Conservation (phyloP, 2,329 filamentous ascomycete species). For the Chaetomiaceae sp. region DNA sequence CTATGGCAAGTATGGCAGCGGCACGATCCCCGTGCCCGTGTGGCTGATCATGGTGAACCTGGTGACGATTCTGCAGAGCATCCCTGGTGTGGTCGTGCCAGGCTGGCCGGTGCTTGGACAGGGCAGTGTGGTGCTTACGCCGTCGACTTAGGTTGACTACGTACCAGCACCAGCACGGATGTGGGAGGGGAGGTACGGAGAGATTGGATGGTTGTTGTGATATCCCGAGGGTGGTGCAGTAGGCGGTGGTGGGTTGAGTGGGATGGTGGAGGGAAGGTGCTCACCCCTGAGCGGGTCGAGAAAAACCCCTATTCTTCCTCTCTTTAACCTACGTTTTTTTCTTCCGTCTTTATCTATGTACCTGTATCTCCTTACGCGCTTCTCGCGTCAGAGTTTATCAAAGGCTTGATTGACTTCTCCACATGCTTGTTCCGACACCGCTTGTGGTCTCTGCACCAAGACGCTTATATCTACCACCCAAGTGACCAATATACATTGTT, state of each 20-base stretch:
- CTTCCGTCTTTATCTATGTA: neutral
- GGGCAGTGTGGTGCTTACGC: slow-evolving; percentile 20
- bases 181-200: neutral
- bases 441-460: no score
- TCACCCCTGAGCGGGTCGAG: neutral
- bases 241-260: neutral
- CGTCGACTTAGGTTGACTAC: slow-evolving; percentile 20
- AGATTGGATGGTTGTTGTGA: no score
- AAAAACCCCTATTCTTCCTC: slow-evolving; percentile 3
- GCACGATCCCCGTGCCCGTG: slow-evolving; percentile 23
- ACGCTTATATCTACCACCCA: no score
- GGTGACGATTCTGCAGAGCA: slow-evolving; percentile 26
- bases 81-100: slow-evolving; percentile 23
- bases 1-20: slow-evolving; percentile 25
- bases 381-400: slow-evolving; percentile 5
- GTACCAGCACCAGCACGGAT: no score
- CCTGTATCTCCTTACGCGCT: slow-evolving; percentile 3
- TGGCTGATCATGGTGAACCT: slow-evolving; percentile 28
- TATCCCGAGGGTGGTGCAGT: neutral
- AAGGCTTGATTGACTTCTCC: slow-evolving; percentile 19
- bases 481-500: no score
- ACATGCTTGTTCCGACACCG: neutral
- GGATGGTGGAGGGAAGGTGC: neutral
- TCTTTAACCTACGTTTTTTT: slow-evolving; percentile 14
- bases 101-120: slow-evolving; percentile 26